These are phyloP conservation scores for Magnaporthiopsis rhizophila DNA, from an alignment of 2,329 filamentous ascomycete species.

Conservation along the genomic window DNA sequence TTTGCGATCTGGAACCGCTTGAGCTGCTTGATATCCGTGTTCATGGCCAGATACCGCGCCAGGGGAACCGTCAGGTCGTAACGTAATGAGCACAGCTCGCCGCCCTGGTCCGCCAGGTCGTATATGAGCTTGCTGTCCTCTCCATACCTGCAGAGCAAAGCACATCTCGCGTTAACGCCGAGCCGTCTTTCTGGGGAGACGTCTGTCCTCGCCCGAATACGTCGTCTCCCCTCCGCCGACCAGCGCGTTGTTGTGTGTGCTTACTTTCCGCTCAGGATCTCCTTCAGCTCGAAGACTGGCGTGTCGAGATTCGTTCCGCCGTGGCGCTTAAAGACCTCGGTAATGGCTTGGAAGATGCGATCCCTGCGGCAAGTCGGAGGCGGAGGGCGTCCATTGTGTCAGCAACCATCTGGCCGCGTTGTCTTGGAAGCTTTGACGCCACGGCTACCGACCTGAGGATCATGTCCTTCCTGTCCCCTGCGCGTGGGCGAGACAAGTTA, in stretches of 20 bases:
- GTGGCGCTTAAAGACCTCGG: conserved; percentile 40
- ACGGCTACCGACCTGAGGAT: conserved; percentile 5
- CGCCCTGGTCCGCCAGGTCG: conserved; percentile 75
- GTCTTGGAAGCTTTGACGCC: background rate
- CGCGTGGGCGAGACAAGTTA: background rate
- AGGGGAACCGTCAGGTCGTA: conserved; percentile 62
- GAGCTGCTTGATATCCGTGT: conserved; percentile 70
- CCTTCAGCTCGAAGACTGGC: conserved; percentile 67
- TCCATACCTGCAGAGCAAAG: conserved; percentile 53
- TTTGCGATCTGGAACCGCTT: conserved; percentile 96
- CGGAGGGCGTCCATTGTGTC: background rate
- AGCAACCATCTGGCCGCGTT: background rate
- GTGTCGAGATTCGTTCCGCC: conserved; percentile 65
- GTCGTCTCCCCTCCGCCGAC: conserved; percentile 10
- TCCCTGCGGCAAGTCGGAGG: conserved; percentile 1
- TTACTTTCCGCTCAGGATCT: conserved; percentile 44
- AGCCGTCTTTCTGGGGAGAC: background rate
- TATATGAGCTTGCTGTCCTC: conserved; percentile 67
- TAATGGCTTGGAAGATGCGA: conserved; percentile 14
- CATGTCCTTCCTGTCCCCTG: conserved; percentile 8
- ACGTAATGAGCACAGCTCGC: conserved; percentile 71
- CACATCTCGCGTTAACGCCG: conserved; percentile 7
- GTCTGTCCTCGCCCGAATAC: background rate
- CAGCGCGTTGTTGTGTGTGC: conserved; percentile 13
- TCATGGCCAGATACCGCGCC: conserved; percentile 90